These are phyloP conservation scores for Beauveria sp. DNA, from an alignment of 2,329 filamentous ascomycete genomes.

Conservation along the genomic window DNA sequence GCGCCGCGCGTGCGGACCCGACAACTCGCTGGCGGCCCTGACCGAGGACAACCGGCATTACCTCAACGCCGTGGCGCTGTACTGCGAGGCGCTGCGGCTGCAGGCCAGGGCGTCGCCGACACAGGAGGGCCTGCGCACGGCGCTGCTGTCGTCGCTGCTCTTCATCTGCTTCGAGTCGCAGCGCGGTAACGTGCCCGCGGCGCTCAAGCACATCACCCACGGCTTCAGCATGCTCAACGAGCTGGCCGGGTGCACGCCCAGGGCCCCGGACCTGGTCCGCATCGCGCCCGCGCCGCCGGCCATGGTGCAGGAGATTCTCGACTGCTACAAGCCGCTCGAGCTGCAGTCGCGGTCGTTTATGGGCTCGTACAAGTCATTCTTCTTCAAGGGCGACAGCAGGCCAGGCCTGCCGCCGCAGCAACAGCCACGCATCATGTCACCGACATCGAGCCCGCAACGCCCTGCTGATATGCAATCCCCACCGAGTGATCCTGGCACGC, in stretches of 20 bases:
- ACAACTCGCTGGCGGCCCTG: slow-evolving; percentile 16
- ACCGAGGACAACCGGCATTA: slow-evolving; percentile 28
- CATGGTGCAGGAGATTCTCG: slow-evolving; percentile 30
- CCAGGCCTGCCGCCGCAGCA: slow-evolving; percentile 6
- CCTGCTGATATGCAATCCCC: neutral
- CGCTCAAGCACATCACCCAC: slow-evolving; percentile 32
- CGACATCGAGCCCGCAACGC: neutral
- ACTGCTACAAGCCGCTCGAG: slow-evolving; percentile 31
- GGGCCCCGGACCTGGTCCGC: slow-evolving; percentile 27
- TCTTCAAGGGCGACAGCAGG: slow-evolving; percentile 19
- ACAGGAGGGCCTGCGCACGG: slow-evolving; percentile 29
- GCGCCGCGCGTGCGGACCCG: slow-evolving; percentile 24
- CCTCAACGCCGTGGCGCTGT: slow-evolving; percentile 32
- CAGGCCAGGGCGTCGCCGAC: slow-evolving; percentile 29
- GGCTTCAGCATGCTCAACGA: slow-evolving; percentile 34
- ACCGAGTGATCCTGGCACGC: neutral
- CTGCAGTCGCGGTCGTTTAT: slow-evolving; percentile 32
- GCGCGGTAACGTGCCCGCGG: slow-evolving; percentile 30
- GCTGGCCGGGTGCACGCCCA: slow-evolving; percentile 27
- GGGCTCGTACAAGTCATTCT: slow-evolving; percentile 29
- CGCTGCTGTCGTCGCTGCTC: slow-evolving; percentile 30
- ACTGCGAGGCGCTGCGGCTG: slow-evolving; percentile 33
- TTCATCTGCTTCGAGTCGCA: slow-evolving; percentile 35
- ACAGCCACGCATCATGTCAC: neutral
- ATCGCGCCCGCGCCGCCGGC: slow-evolving; percentile 29